Evolutionary conservation across 768 basidiomycete species (phyloP).

Genomic region (Collybia mongolica): DNA sequence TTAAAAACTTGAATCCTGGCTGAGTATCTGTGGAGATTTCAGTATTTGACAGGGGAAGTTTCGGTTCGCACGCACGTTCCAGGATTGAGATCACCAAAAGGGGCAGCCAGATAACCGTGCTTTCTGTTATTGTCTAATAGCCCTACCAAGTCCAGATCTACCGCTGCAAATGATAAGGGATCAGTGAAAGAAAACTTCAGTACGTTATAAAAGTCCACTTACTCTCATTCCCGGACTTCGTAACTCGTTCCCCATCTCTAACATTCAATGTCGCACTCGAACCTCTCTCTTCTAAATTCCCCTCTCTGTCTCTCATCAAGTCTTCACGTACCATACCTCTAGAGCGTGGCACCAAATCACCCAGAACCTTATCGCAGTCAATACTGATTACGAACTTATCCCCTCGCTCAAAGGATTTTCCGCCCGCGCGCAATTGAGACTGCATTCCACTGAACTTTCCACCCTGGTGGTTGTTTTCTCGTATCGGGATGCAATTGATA

Average conservation of each 20-base stretch:
- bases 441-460: slow-evolving; percentile 1
- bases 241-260: too few species aligned
- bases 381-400: slow-evolving; percentile 7
- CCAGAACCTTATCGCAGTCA: slow-evolving; percentile 6
- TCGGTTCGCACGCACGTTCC: neutral
- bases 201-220: too few species aligned
- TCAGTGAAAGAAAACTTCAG: too few species aligned
- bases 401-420: neutral
- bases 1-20: neutral
- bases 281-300: too few species aligned
- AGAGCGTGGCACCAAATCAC: neutral
- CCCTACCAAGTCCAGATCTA: too few species aligned
- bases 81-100: slow-evolving; percentile 3
- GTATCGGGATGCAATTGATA: slow-evolving; percentile 7
- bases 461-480: slow-evolving; percentile 3
- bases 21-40: neutral
- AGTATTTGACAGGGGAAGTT: too few species aligned
- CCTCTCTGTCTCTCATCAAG: too few species aligned
- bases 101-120: too few species aligned
- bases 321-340: neutral
- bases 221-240: too few species aligned
- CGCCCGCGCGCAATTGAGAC: neutral
- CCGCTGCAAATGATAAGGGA: too few species aligned
- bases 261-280: too few species aligned
- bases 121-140: too few species aligned